Evolutionary conservation across 2,329 filamentous ascomycete genomes (phyloP), one percentile per base, ranked within the genome.

Genomic region (Exophiala mesophila): DNA sequence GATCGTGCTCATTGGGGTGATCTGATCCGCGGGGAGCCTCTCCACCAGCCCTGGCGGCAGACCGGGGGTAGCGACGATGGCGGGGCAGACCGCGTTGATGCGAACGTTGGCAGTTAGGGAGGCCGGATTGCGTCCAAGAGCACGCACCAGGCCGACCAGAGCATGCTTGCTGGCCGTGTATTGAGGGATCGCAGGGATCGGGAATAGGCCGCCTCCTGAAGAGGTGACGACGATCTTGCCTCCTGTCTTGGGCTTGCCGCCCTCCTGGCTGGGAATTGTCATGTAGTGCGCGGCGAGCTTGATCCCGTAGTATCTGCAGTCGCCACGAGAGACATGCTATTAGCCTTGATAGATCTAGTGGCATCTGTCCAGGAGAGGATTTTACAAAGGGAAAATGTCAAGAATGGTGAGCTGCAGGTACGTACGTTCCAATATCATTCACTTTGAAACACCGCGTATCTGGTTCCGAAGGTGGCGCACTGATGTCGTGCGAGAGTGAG

Each of bases 101-200:
- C 61, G 52, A 21, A 63, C 31, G 29, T 45, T 41, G 29, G 36
- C 42, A 12, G 19, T 17, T n/a, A 13, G 12, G 8, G 35, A 8
- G 10, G 18, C 35, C 28, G 8, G 8, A 18, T 20, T 26, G 5
- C 10, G 32, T 13, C 20, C 44, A 10, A 46, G 44, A 12, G 38
- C 23, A 13, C 44, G 32, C 2, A 42, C 44, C 43, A 79, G 58
- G 1, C 71, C 75, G 3, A 75, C 54, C 10, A 78, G 55, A 7
- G 69, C 75, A 51, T 77, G 73, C 59, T 78, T 77, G 58, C 64
- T 69, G 1, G 68, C 66, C 0, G 73, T 76, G 54, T 77, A 77
- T 13, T 39, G 33, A 5, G 44, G 39, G 13, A 39, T 23, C 10
- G 24, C 29, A 2, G 44, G 21, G 16, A 21, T 38, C 1, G 72